A percentile compares a stretch with the other conserved stretches of the same genome.
Conservation (phyloP, 73 alveolate species). For the Tetrahymena thermophila region DNA sequence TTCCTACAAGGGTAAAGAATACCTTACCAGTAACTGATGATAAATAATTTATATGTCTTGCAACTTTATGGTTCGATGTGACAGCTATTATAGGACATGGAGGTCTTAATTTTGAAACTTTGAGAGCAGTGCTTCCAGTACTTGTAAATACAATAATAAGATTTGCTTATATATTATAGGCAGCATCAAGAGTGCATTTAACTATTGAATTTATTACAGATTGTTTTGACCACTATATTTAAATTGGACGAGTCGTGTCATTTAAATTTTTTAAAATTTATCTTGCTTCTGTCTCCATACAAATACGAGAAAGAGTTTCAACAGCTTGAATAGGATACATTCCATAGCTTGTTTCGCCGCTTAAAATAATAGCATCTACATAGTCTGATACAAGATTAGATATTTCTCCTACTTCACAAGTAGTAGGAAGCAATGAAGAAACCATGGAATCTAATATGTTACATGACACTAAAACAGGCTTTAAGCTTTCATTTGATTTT, state of each 20-base stretch:
- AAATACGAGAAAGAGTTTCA: background rate
- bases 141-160: slow-evolving; percentile 5
- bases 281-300: slow-evolving; percentile 6
- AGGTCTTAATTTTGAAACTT: slow-evolving; percentile 1
- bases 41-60: background rate
- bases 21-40: background rate
- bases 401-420: slow-evolving; percentile 13
- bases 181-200: slow-evolving; percentile 8
- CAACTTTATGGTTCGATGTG: background rate
- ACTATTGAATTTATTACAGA: background rate
- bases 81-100: slow-evolving; percentile 9
- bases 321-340: slow-evolving; percentile 7
- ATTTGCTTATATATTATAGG: background rate
- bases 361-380: slow-evolving; percentile 1
- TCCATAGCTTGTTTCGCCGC: slow-evolving; percentile 10
- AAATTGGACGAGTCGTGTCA: background rate
- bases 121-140: slow-evolving; percentile 11
- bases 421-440: slow-evolving; percentile 1
- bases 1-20: background rate
- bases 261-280: background rate
- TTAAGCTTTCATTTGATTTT: background rate
- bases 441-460: background rate
- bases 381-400: background rate
- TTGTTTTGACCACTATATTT: background rate
- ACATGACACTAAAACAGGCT: slow-evolving; percentile 4